Conservation (phyloP, 176 grass and related monocot species). For the Dendrocalamus sinicus region DNA sequence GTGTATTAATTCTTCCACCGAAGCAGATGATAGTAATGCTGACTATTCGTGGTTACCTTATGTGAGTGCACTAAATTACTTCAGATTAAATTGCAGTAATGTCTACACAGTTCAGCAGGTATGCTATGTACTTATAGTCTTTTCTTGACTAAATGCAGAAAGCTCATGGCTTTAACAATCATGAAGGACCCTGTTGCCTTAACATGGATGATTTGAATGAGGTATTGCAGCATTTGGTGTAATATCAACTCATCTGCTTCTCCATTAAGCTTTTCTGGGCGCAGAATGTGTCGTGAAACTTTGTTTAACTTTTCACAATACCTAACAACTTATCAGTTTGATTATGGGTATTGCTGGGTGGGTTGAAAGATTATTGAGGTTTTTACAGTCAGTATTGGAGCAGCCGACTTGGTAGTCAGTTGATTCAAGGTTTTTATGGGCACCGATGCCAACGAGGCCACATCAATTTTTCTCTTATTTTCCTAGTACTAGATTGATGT, state of each 20-base stretch:
- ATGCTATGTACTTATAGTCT: slow-evolving; percentile 51
- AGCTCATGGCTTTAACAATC: slow-evolving; percentile 61
- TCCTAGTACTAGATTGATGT: slow-evolving; percentile 21
- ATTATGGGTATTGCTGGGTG: slow-evolving; percentile 19
- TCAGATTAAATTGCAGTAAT: slow-evolving; percentile 24
- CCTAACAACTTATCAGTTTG: slow-evolving; percentile 8
- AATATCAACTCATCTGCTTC: slow-evolving; percentile 32
- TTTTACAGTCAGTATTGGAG: slow-evolving; percentile 24
- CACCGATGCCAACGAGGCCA: slow-evolving; percentile 1
- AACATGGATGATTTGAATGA: slow-evolving; percentile 82
- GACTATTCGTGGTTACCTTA: slow-evolving; percentile 89
- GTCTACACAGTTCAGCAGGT: slow-evolving; percentile 26
- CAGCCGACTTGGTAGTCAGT: slow-evolving; percentile 11
- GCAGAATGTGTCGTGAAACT: slow-evolving; percentile 6
- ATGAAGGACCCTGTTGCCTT: slow-evolving; percentile 64
- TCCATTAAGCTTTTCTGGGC: slow-evolving; percentile 35
- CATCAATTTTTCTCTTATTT: slow-evolving; percentile 1
- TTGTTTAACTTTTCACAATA: slow-evolving; percentile 21
- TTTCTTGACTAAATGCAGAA: slow-evolving; percentile 59
- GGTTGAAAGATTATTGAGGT: background rate
- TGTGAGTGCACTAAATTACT: slow-evolving; percentile 64
- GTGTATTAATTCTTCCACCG: slow-evolving; percentile 84
- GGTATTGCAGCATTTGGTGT: slow-evolving; percentile 58
- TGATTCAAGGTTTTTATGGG: slow-evolving; percentile 21
- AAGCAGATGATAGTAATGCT: slow-evolving; percentile 51